phyloP scores from a whole-genome alignment of 2,329 filamentous ascomycete species.

The Diaporthe sp. region DNA sequence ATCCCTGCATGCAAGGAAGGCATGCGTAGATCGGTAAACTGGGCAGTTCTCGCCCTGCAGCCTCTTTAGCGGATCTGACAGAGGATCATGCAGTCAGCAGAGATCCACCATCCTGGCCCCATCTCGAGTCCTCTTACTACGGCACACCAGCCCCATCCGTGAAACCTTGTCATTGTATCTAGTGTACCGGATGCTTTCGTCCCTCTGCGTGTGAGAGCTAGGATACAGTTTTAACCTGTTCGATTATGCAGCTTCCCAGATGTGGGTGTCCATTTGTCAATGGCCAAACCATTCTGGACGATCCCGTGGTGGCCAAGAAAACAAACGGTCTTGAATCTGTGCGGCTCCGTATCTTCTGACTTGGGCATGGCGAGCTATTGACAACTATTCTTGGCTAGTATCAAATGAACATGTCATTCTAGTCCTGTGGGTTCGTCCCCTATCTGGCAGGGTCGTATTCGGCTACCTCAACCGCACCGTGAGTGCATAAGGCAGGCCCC shows the following conservation, averaged over 20 bases:
- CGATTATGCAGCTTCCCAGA: not conserved
- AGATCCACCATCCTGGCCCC: slow-evolving; percentile 22
- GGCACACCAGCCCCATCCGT: not conserved
- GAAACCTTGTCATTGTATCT: not conserved
- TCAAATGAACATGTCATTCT: not conserved
- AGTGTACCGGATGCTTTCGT: not conserved
- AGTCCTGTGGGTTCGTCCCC: not conserved
- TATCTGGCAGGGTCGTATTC: slow-evolving; percentile 1
- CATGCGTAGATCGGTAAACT: not conserved
- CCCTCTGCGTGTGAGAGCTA: slow-evolving; percentile 3
- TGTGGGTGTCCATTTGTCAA: not conserved
- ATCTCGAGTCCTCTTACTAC: not conserved
- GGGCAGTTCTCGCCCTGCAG: slow-evolving; percentile 10
- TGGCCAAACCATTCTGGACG: not conserved
- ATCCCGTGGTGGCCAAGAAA: not conserved
- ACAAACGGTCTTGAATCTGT: not conserved
- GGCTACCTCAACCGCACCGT: not conserved
- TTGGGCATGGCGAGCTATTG: not conserved
- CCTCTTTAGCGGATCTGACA: slow-evolving; percentile 20
- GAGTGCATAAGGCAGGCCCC: not conserved
- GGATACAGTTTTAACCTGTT: not conserved
- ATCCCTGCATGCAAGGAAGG: slow-evolving; percentile 2
- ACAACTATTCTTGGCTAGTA: not conserved
- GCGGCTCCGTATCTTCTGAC: not conserved
- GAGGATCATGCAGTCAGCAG: slow-evolving; percentile 27